Percentiles rank a stretch among this genome's conserved stretches.
These are phyloP conservation scores for Penicillium pulvis DNA, from an alignment of 495 filamentous ascomycete species.

Conservation along the genomic window DNA sequence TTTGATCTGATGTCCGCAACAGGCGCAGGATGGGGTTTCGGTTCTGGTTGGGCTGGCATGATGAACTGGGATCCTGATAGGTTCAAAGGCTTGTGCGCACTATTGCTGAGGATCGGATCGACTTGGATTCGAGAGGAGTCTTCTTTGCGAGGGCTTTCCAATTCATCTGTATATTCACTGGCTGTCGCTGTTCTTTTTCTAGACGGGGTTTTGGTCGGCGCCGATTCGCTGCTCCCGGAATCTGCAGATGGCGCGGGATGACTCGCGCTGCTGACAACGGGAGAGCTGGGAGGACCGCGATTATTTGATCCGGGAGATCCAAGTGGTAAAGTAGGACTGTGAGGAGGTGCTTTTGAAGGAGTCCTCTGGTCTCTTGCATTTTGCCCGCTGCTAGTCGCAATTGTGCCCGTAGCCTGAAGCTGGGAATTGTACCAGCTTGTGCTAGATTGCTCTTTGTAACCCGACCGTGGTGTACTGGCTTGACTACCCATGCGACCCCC, in stretches of 20 bases:
- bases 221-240: conserved; percentile 58
- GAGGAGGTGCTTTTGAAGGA: not conserved
- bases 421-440: conserved; percentile 80
- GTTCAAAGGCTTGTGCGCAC: conserved; percentile 69
- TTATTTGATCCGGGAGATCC: conserved; percentile 1
- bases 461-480: conserved; percentile 50
- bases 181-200: conserved; percentile 27
- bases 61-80: conserved; percentile 85
- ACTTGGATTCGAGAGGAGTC: conserved; percentile 49
- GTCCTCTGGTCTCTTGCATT: not conserved
- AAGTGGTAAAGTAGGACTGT: conserved; percentile 1
- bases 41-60: conserved; percentile 78
- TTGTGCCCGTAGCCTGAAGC: conserved; percentile 44
- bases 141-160: conserved; percentile 69
- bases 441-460: conserved; percentile 76
- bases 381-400: not conserved
- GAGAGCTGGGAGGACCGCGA: not conserved
- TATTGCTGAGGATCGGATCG: conserved; percentile 51
- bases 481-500: conserved; percentile 70
- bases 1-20: conserved; percentile 77
- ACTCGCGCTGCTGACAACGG: conserved; percentile 21
- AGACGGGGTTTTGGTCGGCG: conserved; percentile 49
- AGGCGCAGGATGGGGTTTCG: conserved; percentile 71
- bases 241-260: conserved; percentile 29
- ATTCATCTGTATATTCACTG: conserved; percentile 52